phyloP scores from a whole-genome alignment of 257 asterid genomes.

The Nicotiana knightiana region DNA sequence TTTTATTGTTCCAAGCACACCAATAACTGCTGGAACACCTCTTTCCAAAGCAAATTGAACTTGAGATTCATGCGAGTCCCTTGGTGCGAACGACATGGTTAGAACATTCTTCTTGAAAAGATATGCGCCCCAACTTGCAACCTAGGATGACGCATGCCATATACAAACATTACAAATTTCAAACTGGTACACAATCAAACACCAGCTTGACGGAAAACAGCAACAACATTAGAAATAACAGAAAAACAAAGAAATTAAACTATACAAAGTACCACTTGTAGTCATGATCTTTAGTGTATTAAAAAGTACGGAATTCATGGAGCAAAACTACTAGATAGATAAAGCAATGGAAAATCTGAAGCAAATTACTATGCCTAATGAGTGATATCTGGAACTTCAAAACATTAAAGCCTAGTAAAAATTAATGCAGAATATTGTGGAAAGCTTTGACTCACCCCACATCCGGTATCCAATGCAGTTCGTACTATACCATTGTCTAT shows the following conservation, averaged over 20 bases:
- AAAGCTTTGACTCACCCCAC: conserved; percentile 33
- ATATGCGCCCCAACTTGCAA: conserved; percentile 48
- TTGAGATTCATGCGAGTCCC: conserved; percentile 44
- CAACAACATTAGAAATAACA: too few relatives aligned
- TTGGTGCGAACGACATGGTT: conserved; percentile 42
- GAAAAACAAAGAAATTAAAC: background rate
- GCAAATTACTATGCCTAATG: background rate
- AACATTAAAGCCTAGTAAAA: background rate
- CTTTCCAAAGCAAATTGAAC: conserved; percentile 43
- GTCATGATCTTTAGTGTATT: background rate
- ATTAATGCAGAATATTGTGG: background rate
- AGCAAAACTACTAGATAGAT: background rate
- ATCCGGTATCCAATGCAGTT: conserved; percentile 42
- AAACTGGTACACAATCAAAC: background rate
- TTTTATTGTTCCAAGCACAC: conserved; percentile 37
- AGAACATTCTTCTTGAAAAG: conserved; percentile 38
- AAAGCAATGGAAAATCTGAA: background rate
- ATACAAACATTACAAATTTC: background rate
- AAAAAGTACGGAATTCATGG: background rate
- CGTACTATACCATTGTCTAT: conserved; percentile 34
- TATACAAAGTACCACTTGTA: background rate
- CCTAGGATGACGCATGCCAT: conserved; percentile 13
- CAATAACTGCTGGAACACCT: conserved; percentile 44
- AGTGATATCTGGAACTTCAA: background rate
- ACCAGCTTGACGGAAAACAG: background rate